Conservation (phyloP, 345 rosid genomes). For the Citrus glauca region DNA sequence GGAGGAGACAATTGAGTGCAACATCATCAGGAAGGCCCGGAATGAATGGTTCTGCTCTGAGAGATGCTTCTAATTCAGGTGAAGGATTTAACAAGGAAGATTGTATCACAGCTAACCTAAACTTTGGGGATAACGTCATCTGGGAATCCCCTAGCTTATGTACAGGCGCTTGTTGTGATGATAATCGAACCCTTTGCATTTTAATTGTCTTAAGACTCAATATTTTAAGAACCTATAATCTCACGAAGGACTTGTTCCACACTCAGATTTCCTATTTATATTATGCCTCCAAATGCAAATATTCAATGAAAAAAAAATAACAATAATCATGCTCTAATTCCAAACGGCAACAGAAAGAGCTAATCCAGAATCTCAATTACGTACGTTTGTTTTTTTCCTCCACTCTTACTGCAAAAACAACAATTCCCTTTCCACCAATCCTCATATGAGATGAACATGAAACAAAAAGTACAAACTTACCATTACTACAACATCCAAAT, state of each 20-base stretch:
- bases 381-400: background rate
- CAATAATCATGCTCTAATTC: background rate
- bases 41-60: conserved; percentile 56
- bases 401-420: conserved; percentile 1
- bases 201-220: conserved; percentile 6
- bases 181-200: conserved; percentile 88
- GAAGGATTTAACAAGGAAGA: conserved; percentile 54
- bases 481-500: background rate
- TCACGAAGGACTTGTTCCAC: background rate
- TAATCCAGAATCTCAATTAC: conserved; percentile 1
- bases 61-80: conserved; percentile 47
- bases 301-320: background rate
- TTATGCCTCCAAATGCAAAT: background rate
- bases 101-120: conserved; percentile 58
- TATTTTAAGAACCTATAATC: background rate
- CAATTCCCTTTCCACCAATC: background rate
- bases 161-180: conserved; percentile 74
- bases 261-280: background rate
- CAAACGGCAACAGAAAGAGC: background rate
- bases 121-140: conserved; percentile 76
- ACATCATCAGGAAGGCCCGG: conserved; percentile 92
- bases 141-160: conserved; percentile 87
- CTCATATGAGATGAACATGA: background rate
- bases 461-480: background rate
- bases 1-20: conserved; percentile 70